A percentile compares a stretch with the other conserved stretches of the same genome.
These are phyloP conservation scores for Taiozyma sp. DNA, from an alignment of 1,139 yeast genomes.

Conservation along the genomic window DNA sequence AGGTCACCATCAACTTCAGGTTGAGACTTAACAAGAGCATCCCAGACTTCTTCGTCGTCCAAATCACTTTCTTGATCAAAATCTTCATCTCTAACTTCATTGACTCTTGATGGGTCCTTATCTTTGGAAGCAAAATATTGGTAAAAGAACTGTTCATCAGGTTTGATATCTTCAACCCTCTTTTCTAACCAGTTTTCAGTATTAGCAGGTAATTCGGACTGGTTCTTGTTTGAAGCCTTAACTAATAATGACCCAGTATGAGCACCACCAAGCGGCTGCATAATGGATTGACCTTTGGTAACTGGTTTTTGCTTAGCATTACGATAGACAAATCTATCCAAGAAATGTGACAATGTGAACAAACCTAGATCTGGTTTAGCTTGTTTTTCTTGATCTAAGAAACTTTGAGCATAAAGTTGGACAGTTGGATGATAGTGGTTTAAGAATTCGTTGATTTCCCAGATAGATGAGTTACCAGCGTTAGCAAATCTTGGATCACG, in stretches of 20 bases:
- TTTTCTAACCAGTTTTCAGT: conserved; percentile 77
- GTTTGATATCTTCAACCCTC: conserved; percentile 61
- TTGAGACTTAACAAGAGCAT: conserved; percentile 76
- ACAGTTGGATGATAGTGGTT: conserved; percentile 93
- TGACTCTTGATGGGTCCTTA: conserved; percentile 35
- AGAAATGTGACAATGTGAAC: conserved; percentile 81
- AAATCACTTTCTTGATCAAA: conserved; percentile 45
- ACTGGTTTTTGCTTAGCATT: conserved; percentile 75
- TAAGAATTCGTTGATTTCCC: conserved; percentile 77
- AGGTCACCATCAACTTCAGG: conserved; percentile 73
- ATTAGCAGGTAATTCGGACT: conserved; percentile 58
- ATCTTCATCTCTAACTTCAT: conserved; percentile 29
- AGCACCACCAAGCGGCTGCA: conserved; percentile 96
- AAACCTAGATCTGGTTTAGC: conserved; percentile 84
- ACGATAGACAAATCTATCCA: conserved; percentile 92
- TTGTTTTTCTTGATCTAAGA: conserved; percentile 39
- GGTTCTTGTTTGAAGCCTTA: conserved; percentile 48
- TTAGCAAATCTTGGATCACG: conserved; percentile 89
- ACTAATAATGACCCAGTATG: conserved; percentile 70
- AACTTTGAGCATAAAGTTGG: conserved; percentile 68
- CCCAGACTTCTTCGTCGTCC: conserved; percentile 83
- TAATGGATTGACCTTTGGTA: conserved; percentile 82
- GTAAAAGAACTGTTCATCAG: conserved; percentile 87
- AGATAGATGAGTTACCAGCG: conserved; percentile 73
- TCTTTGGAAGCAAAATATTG: conserved; percentile 74